Conservation (phyloP, 805 yeast genomes). For the Schwanniomyces polymorphus region DNA sequence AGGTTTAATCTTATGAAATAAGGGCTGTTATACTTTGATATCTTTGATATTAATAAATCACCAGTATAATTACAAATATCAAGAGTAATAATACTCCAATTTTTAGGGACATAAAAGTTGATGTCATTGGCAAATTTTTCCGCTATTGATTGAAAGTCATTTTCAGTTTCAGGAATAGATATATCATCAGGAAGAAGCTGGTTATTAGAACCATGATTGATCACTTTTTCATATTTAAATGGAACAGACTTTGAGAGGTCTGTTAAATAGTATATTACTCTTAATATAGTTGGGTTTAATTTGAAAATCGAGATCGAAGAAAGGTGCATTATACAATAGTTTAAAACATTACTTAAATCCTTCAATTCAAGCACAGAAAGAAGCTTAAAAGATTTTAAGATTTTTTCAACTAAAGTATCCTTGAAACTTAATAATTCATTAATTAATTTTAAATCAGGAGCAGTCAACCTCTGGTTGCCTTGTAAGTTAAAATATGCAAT, state of each 20-base stretch:
- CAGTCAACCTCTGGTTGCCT: background rate
- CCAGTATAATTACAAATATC: conserved; percentile 61
- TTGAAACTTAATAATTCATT: conserved; percentile 16
- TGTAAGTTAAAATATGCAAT: background rate
- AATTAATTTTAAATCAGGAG: conserved; percentile 4
- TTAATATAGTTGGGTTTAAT: conserved; percentile 10
- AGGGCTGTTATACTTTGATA: conserved; percentile 35
- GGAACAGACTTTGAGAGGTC: conserved; percentile 20
- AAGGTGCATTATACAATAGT: conserved; percentile 15
- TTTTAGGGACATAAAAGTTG: conserved; percentile 14
- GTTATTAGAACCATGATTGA: conserved; percentile 10
- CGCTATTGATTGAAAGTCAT: conserved; percentile 6
- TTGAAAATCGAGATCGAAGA: conserved; percentile 21
- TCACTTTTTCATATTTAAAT: conserved; percentile 16
- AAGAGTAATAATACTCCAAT: conserved; percentile 61
- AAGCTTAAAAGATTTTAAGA: background rate
- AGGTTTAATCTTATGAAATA: conserved; percentile 60
- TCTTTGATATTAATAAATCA: conserved; percentile 54
- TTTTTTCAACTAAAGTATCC: conserved; percentile 8
- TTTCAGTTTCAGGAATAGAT: background rate
- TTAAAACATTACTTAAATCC: conserved; percentile 12
- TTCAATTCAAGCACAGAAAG: conserved; percentile 14
- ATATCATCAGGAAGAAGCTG: conserved; percentile 11
- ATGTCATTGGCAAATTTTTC: conserved; percentile 7
- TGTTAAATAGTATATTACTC: conserved; percentile 17